A percentile compares a stretch with the other conserved stretches of the same genome.
phyloP scores from a whole-genome alignment of 257 asterid species.

The Plectranthus barbatus region DNA sequence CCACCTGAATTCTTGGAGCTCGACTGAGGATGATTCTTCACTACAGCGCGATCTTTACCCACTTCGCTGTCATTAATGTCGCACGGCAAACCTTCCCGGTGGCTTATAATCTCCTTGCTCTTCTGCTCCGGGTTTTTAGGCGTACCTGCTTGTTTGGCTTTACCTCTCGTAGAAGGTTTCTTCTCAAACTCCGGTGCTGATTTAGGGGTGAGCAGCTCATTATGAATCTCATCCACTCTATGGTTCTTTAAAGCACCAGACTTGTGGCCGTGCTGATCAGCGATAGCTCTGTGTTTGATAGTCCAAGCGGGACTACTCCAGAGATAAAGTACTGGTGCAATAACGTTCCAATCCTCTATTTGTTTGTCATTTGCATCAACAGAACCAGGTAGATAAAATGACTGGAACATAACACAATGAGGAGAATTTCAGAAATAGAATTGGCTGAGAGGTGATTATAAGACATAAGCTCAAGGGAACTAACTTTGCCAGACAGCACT shows the following conservation, averaged over 20 bases:
- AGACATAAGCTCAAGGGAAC: not conserved
- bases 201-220: slow-evolving; percentile 3
- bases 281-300: slow-evolving; percentile 51
- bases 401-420: slow-evolving; percentile 32
- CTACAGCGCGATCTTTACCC: slow-evolving; percentile 9
- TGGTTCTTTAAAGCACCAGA: slow-evolving; percentile 18
- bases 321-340: slow-evolving; percentile 61
- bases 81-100: not conserved
- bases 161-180: slow-evolving; percentile 10
- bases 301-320: slow-evolving; percentile 82
- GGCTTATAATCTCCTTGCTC: slow-evolving; percentile 13
- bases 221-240: slow-evolving; percentile 8
- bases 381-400: slow-evolving; percentile 90
- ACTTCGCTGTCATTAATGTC: slow-evolving; percentile 15
- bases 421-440: too few species aligned
- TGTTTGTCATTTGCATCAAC: slow-evolving; percentile 58
- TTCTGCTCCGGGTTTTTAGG: slow-evolving; percentile 19
- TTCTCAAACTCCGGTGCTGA: slow-evolving; percentile 11
- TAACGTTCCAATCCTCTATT: slow-evolving; percentile 76
- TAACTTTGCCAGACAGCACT: slow-evolving; percentile 45
- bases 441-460: not conserved
- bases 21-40: slow-evolving; percentile 11
- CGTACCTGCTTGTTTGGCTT: slow-evolving; percentile 13
- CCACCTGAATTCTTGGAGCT: slow-evolving; percentile 12
- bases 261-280: slow-evolving; percentile 48